Base-by-base conservation (phyloP, 306 rosid species). In the Begonia masoniana region DNA sequence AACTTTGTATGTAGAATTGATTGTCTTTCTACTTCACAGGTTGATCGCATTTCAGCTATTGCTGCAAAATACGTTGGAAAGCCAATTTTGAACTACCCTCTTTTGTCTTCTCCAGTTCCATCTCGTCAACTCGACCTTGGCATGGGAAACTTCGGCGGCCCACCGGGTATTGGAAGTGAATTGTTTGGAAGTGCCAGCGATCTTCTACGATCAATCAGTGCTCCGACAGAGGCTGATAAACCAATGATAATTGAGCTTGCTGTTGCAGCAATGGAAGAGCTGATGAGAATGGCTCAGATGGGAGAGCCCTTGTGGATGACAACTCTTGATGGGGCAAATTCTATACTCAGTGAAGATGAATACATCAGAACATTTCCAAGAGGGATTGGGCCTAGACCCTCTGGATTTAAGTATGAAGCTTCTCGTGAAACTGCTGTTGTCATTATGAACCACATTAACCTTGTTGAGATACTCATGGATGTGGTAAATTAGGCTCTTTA, bases 61-160 rank as follows among this genome's bases (percentile, higher is more conserved):
- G 99, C 99, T 16, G 99, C 99, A 0, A 92, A 92, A 59, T 86
- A 92, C 10, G 93, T 83, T 2, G 99, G 99, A 13, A 92, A 92
- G 72, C 96, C 99, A 2, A 82, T 79, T 11, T 88, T 66, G 66
- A 86, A 70, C 75, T 92, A 79, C 64, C 82, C 99, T 26, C 65
- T 81, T 6, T 60, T 91, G 10, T 75, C 94, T 5, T 71, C 92
- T 13, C 70, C 96, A 5, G 75, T 79, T 12, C 78, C 92, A 15
- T 58, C 93, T 4, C 84, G 99, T 5, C 88, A 81, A 9, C 50
- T 78, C 10, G 99, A 87, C 41, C 74, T 72, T 7, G 93, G 88
- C 0, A 80, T 70, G 16, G 79, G 88, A n/a, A 74, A 62, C 68
- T 81, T 73, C n/a, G 84, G 88, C 3, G 72, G 74, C 16, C 94